A percentile compares a stretch with the other conserved stretches of the same genome.
These are phyloP conservation scores for Plantago major DNA, from an alignment of 257 asterid genomes.

Conservation along the genomic window DNA sequence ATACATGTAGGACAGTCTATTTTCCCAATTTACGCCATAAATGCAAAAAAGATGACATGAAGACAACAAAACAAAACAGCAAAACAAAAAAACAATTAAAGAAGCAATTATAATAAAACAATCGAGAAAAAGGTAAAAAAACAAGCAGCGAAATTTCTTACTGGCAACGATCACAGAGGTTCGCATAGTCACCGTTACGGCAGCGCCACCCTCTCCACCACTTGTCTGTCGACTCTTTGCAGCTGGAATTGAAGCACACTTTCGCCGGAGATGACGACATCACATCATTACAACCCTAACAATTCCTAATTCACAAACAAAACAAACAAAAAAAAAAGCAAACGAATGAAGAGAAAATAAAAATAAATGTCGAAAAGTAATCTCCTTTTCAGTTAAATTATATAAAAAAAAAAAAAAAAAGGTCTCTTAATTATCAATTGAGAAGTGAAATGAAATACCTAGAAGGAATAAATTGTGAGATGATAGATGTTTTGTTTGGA, in stretches of 20 bases:
- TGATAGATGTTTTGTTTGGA: not conserved
- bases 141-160: conserved; percentile 24
- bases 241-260: conserved; percentile 76
- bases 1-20: not conserved
- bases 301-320: too few relatives aligned
- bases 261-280: conserved; percentile 30
- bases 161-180: conserved; percentile 98
- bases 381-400: too few relatives aligned
- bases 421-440: too few relatives aligned
- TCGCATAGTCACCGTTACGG: conserved; percentile 90
- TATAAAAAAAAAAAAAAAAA: too few relatives aligned
- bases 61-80: too few relatives aligned
- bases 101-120: not conserved
- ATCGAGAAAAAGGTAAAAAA: not conserved
- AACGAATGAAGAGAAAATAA: too few relatives aligned
- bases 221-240: conserved; percentile 48
- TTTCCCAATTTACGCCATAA: not conserved
- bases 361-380: too few relatives aligned
- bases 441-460: not conserved
- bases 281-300: conserved; percentile 7
- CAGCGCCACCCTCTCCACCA: conserved; percentile 89
- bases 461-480: not conserved
- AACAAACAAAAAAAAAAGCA: too few relatives aligned
- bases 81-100: not conserved
- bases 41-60: not conserved